Evolutionary conservation across 2,329 filamentous ascomycete species (phyloP).

Genomic region (Aspergillus pseudotamarii): DNA sequence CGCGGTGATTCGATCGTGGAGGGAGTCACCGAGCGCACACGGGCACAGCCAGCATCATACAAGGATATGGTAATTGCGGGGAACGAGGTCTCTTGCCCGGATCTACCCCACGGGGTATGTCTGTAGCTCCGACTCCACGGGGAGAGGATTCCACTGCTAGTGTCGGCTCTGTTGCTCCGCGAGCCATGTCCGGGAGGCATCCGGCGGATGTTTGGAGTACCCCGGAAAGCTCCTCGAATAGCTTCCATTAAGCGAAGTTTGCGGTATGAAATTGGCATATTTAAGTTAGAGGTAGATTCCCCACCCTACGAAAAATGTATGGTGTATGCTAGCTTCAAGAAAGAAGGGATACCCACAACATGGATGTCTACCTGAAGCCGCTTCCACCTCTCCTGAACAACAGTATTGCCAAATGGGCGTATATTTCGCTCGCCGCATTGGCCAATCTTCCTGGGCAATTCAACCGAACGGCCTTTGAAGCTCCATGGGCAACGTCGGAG

Average conservation of each 20-base stretch:
- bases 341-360: neutral
- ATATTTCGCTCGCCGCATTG: slow-evolving; percentile 12
- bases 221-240: neutral
- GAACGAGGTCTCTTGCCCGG: neutral
- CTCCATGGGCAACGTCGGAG: slow-evolving; percentile 12
- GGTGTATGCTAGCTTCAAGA: neutral
- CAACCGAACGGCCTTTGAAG: slow-evolving; percentile 12
- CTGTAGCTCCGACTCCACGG: neutral
- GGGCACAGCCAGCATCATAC: neutral
- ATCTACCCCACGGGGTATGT: neutral
- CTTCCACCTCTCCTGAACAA: slow-evolving; percentile 9
- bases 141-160: neutral
- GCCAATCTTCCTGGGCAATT: slow-evolving; percentile 13
- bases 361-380: slow-evolving; percentile 9
- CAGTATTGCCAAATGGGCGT: slow-evolving; percentile 15
- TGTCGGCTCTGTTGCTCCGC: neutral
- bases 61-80: neutral
- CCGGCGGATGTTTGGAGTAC: neutral
- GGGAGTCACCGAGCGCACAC: neutral
- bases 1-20: neutral
- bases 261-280: neutral
- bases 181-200: neutral
- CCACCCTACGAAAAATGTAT: accelerated
- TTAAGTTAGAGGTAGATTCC: neutral
- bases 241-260: neutral